Conservation (phyloP, 2,329 filamentous ascomycete genomes). For the Phoma sp. region DNA sequence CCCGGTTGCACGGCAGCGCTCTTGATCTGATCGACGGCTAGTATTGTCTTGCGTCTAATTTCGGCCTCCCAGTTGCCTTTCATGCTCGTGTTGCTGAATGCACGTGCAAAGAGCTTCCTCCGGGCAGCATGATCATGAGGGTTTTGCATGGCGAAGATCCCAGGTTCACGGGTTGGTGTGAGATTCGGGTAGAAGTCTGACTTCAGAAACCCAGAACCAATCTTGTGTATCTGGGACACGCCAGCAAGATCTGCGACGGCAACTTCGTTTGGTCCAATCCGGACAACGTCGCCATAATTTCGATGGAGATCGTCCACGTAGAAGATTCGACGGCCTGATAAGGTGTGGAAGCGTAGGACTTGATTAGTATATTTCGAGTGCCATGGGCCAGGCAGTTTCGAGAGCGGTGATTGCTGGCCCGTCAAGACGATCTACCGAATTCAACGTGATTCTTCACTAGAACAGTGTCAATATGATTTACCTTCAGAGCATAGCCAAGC, state of each 20-base stretch:
- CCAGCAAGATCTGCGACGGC: conserved; percentile 28
- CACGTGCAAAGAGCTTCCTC: conserved; percentile 46
- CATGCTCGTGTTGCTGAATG: conserved; percentile 48
- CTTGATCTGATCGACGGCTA: conserved; percentile 46
- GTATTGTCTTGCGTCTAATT: conserved; percentile 41
- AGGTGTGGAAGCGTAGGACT: conserved; percentile 45
- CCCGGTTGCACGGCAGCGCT: conserved; percentile 18
- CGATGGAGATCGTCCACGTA: conserved; percentile 50
- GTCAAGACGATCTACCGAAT: not conserved
- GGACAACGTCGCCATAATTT: conserved; percentile 37
- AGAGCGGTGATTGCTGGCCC: conserved; percentile 9
- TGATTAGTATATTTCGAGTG: conserved; percentile 39
- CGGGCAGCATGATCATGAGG: conserved; percentile 45
- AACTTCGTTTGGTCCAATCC: conserved; percentile 35
- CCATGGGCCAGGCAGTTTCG: conserved; percentile 41
- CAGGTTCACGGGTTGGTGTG: conserved; percentile 33
- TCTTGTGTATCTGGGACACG: conserved; percentile 39
- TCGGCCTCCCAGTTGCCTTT: conserved; percentile 47
- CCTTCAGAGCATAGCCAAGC: not conserved
- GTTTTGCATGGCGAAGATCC: conserved; percentile 51
- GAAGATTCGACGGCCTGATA: conserved; percentile 48
- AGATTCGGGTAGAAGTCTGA: conserved; percentile 48
- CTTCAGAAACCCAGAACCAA: conserved; percentile 53
- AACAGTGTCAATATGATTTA: too few species aligned
- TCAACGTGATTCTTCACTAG: too few species aligned